Evolutionary conservation across 495 filamentous ascomycete genomes (phyloP).

Genomic region (Thermothielavioides terrestris): DNA sequence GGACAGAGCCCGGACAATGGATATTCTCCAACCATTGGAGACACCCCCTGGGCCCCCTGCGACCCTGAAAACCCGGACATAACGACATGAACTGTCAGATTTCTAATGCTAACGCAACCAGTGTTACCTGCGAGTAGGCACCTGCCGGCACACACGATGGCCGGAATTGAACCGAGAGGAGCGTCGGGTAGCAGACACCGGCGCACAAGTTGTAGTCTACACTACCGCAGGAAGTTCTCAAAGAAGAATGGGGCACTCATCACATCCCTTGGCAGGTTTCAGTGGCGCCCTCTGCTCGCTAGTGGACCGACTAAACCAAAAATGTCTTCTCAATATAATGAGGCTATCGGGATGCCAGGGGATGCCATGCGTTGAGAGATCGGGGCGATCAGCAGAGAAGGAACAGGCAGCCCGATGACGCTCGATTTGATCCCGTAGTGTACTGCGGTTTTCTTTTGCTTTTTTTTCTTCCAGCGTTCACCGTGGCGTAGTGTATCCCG

Average conservation of each 20-base stretch:
- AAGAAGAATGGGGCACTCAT: too few relatives aligned
- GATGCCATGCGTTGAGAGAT: conserved; percentile 8
- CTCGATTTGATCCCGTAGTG: not conserved
- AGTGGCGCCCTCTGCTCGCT: conserved; percentile 6
- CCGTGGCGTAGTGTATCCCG: not conserved
- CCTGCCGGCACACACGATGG: too few relatives aligned
- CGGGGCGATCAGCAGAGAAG: conserved; percentile 1
- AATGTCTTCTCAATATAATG: not conserved
- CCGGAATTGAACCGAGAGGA: not conserved
- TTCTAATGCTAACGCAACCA: too few relatives aligned
- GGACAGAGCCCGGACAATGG: conserved; percentile 11
- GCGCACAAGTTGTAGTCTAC: too few relatives aligned
- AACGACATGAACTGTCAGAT: too few relatives aligned
- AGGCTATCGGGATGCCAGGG: conserved; percentile 1
- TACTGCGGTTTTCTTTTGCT: not conserved
- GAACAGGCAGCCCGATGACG: not conserved
- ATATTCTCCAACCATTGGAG: conserved; percentile 2
- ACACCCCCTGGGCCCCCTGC: too few relatives aligned
- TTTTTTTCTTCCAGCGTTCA: not conserved
- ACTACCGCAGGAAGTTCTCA: too few relatives aligned
- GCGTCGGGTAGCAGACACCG: not conserved
- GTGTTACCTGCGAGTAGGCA: too few relatives aligned
- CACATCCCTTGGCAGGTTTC: conserved; percentile 1
- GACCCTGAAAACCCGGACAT: too few relatives aligned
- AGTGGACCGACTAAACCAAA: conserved; percentile 1